Conservation (phyloP, 2,329 filamentous ascomycete species). For the Cucurbitaria berberidis region DNA sequence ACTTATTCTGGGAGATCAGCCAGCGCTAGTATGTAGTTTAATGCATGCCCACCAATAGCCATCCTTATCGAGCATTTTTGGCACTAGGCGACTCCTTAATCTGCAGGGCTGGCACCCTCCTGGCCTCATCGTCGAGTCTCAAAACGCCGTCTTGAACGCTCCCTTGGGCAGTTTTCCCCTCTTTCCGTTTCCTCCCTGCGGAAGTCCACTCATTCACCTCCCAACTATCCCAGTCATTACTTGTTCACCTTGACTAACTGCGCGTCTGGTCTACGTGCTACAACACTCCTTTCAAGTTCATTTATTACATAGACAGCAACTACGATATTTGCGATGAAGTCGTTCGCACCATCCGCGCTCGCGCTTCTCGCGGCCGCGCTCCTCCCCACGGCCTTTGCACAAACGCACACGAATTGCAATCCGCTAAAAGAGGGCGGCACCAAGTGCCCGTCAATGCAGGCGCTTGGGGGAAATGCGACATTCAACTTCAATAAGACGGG, state of each 20-base stretch:
- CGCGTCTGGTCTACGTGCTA: constrained; percentile 48
- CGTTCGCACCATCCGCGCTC: constrained; percentile 43
- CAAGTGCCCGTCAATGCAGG: constrained; percentile 76
- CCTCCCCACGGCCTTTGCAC: constrained; percentile 63
- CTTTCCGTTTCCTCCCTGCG: constrained; percentile 28
- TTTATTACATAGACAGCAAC: constrained; percentile 8
- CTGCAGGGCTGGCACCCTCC: constrained; percentile 28
- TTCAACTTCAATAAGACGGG: constrained; percentile 62
- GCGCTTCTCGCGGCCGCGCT: constrained; percentile 46
- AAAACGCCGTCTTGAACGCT: constrained; percentile 36
- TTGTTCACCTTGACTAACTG: constrained; percentile 22
- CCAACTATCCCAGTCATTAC: constrained; percentile 26
- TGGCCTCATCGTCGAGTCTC: constrained; percentile 32
- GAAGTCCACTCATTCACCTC: constrained; percentile 39
- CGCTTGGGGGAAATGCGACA: constrained; percentile 66
- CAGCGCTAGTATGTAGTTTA: constrained; percentile 20
- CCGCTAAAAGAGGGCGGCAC: constrained; percentile 68
- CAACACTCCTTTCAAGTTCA: constrained; percentile 42
- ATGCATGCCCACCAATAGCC: constrained; percentile 16
- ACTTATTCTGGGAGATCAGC: constrained; percentile 21
- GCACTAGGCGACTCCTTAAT: constrained; percentile 30
- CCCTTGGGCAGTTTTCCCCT: constrained; percentile 23
- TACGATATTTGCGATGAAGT: constrained; percentile 33
- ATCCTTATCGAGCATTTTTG: constrained; percentile 9
- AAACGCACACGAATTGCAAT: constrained; percentile 80